These are phyloP conservation scores for Colletotrichum scovillei DNA, from an alignment of 2,329 filamentous ascomycete genomes.

Conservation along the genomic window DNA sequence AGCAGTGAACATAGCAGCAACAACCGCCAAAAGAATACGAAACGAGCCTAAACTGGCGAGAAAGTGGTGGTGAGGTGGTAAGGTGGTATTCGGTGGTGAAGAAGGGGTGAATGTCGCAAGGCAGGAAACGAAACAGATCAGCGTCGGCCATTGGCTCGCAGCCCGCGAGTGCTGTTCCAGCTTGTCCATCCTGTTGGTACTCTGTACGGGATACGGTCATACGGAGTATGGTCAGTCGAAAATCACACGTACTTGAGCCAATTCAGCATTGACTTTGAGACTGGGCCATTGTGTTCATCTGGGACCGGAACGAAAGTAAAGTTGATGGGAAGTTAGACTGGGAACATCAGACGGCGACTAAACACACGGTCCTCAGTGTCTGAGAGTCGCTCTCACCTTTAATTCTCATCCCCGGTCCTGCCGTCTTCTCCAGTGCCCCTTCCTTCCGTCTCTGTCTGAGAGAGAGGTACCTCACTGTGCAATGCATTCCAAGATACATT, in stretches of 20 bases:
- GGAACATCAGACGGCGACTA: background rate
- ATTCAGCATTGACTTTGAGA: background rate
- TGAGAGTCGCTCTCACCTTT: background rate
- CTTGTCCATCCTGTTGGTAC: background rate
- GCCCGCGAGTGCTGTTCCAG: background rate
- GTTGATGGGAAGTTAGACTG: background rate
- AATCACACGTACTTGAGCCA: background rate
- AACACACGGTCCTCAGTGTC: background rate
- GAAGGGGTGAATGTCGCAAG: constrained; percentile 14
- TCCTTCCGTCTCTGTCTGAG: background rate
- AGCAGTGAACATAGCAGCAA: background rate
- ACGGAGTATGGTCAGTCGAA: background rate
- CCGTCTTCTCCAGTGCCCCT: background rate
- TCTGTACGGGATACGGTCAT: background rate
- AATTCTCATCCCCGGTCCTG: background rate
- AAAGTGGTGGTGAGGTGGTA: background rate
- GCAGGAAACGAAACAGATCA: constrained; percentile 21
- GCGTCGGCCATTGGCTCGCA: constrained; percentile 11
- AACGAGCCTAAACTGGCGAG: background rate
- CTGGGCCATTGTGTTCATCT: background rate
- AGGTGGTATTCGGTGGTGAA: background rate
- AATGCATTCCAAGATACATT: background rate
- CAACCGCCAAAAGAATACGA: background rate
- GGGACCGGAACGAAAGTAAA: background rate
- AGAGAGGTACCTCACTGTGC: too few relatives aligned